Evolutionary conservation across 371 early-diverging fungal species (phyloP), one percentile per base, ranked within the genome.

Genomic region (Syncephalastrum sp.): DNA sequence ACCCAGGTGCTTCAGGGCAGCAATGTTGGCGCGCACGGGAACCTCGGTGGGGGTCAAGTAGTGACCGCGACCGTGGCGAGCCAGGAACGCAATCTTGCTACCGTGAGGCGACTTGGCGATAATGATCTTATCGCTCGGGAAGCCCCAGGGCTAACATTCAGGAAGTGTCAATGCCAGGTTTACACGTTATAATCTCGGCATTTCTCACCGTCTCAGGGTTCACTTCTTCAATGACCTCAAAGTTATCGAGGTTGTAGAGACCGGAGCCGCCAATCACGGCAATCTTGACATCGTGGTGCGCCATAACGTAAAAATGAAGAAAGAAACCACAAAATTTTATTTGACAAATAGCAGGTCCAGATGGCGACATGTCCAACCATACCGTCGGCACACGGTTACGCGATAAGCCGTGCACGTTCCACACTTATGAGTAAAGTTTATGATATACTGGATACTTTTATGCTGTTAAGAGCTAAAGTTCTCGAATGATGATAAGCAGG

Each of bases 201-300:
- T 33, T 33, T 33, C 83, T 67, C 77, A 86, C 87, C 53, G 98
- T 98, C 50, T 86, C 78, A 14, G 94, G 91, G 71, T 90, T 81
- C 44, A 93, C 81, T 70, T 93, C 92, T 59, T 90, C 89, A 41
- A 95, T 74, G 14, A 91, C 74, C 62, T 87, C 83, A 50, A 96
- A 82, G 45, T 89, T 86, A 61, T 96, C 95, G 55, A 97, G 85
- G 56, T 88, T 65, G 81, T 98, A 98, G 58, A 98, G 91, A 45
- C 99, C 98, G 27, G 89, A 89, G 47, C 97, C 98, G 53, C 97
- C 98, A 60, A 97, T 97, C 57, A 97, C 83, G 56, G 87, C 98
- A 65, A 97, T 85, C 68, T 88, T 85, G 63, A 92, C 84, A 63
- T 85, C 83, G 51, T 73, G 71, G 38, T 33, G 38, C 38, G 38